Conservation (phyloP, 345 rosid species). For the Hibiscus mutabilis region DNA sequence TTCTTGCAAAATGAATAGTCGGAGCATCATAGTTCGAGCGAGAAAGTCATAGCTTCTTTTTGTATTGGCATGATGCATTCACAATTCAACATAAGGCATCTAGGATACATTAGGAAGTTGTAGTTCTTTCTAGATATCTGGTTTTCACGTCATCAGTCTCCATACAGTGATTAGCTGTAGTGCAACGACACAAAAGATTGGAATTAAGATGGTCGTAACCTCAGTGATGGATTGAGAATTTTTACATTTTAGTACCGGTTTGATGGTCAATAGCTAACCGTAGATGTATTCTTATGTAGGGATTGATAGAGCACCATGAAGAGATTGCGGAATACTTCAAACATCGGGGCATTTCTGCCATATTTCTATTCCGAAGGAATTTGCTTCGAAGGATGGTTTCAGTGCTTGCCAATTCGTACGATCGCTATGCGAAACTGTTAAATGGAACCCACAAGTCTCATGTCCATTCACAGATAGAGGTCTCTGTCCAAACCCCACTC, state of each 20-base stretch:
- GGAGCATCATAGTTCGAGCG: neutral
- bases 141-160: neutral
- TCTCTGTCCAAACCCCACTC: conserved; percentile 11
- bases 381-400: conserved; percentile 85
- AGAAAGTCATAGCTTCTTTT: neutral
- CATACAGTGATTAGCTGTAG: neutral
- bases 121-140: neutral
- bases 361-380: conserved; percentile 76
- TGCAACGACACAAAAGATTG: neutral
- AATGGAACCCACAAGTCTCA: conserved; percentile 97
- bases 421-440: conserved; percentile 71
- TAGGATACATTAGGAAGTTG: neutral
- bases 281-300: conserved; percentile 35
- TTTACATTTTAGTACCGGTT: too few relatives aligned
- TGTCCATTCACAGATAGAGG: conserved; percentile 88
- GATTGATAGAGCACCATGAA: conserved; percentile 62
- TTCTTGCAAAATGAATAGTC: neutral
- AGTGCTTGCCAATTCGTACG: conserved; percentile 76
- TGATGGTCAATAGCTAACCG: neutral
- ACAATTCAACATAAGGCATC: neutral
- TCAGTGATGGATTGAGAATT: neutral
- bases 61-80: neutral
- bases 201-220: neutral
- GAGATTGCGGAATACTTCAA: conserved; percentile 74
- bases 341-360: conserved; percentile 57